Base-by-base conservation (phyloP, 2,329 filamentous ascomycete genomes). In the Herpotrichia juniperi region DNA sequence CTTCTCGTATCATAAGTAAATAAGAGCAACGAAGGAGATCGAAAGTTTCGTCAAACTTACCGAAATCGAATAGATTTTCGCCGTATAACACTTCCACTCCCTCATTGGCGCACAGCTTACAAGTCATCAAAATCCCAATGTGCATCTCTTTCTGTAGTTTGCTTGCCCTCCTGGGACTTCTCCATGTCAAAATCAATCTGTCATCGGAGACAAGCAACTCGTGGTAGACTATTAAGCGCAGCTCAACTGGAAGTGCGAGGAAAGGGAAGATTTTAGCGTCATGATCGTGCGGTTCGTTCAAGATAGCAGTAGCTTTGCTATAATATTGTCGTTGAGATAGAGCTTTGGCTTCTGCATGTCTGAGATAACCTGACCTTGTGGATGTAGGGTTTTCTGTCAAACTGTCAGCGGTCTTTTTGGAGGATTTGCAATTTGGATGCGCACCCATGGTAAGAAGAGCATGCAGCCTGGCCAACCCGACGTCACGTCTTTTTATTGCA, bases 11-110 rank as follows among this genome's bases (percentile, higher is more conserved):
- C 11, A 25, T 19, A 44, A 26, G 5, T 6, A 47, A 19, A 19
- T 34, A 46, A 32, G n/a, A 19, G 10, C 7, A 25, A 37, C 21
- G n/a, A 14, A 17, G 11, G 19, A 32, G 24, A 32, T 14, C 8
- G 31, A 34, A 7, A 24, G 28, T 56, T 45, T 24, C 5, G 26
- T 17, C 32, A 12, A 22, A 53, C 53, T 53, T 31, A 58, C 57
- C 58, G n/a, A 61, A 57, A 37, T 61, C 58, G 32, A 61, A 61
- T 2, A 61, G 31, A 24, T 61, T 61, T 34, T 59, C 48, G 1
- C 58, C 58, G 30, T 61, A 61, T 14, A 61, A 42, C 12, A 59
- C 53, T 26, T 6, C 22, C 14, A 42, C 1, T 6, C 51, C 58
- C 24, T 61, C 58, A 6, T 48, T 30, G 11, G 19, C 21, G 17